A percentile compares a stretch with the other conserved stretches of the same genome.
phyloP scores from a whole-genome alignment of 2,329 filamentous ascomycete species.

The Monosporascus ibericus region DNA sequence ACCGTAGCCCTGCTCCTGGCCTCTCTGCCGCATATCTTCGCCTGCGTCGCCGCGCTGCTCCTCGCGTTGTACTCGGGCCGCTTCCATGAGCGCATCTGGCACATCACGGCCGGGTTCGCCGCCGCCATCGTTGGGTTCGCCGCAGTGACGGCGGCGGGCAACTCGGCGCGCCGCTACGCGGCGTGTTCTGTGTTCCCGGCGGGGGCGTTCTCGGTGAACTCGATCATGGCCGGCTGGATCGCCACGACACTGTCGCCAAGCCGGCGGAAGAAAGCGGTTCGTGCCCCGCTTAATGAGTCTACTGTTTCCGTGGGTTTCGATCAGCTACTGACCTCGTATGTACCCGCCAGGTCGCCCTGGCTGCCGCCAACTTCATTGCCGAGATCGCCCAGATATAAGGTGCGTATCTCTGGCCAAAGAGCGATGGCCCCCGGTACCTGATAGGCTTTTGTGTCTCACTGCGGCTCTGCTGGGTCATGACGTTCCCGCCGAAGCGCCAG shows the following conservation, averaged over 20 bases:
- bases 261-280: conserved; percentile 40
- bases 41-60: conserved; percentile 38
- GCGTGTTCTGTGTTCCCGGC: conserved; percentile 34
- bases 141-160: conserved; percentile 27
- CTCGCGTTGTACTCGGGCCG: conserved; percentile 45
- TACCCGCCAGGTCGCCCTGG: background rate
- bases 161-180: conserved; percentile 32
- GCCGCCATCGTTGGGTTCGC: conserved; percentile 35
- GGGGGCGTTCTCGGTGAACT: conserved; percentile 38
- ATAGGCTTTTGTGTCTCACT: conserved; percentile 2
- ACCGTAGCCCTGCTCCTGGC: conserved; percentile 47
- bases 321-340: background rate
- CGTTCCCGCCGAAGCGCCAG: background rate
- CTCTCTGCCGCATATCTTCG: conserved; percentile 45
- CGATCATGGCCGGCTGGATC: conserved; percentile 40
- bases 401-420: conserved; percentile 2
- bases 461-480: conserved; percentile 1
- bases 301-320: background rate
- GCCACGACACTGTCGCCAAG: conserved; percentile 36
- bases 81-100: conserved; percentile 42
- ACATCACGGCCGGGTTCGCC: conserved; percentile 37
- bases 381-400: conserved; percentile 3
- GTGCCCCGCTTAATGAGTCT: background rate
- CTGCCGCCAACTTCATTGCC: background rate
- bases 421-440: conserved; percentile 1